These are phyloP conservation scores for Basipetospora sp. DNA, from an alignment of 2,329 filamentous ascomycete genomes.

Conservation along the genomic window DNA sequence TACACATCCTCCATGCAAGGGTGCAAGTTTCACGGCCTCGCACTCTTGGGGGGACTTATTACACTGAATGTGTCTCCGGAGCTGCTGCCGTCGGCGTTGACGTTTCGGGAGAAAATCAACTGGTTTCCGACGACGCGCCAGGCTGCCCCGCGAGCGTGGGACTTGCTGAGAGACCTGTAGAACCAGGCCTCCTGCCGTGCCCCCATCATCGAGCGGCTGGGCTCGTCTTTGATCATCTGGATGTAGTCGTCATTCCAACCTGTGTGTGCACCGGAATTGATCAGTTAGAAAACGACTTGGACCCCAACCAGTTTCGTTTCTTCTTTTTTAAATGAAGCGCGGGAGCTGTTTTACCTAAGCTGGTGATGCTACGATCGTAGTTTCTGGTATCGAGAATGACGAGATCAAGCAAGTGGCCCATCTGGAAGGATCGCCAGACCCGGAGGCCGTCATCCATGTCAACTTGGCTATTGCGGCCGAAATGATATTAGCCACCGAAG, in stretches of 20 bases:
- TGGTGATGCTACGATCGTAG: conserved; percentile 52
- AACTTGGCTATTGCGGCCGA: neutral
- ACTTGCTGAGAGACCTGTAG: conserved; percentile 42
- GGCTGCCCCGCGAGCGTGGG: conserved; percentile 46
- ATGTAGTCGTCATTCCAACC: conserved; percentile 52
- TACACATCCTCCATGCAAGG: neutral
- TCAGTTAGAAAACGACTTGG: conserved; percentile 8
- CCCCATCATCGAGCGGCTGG: conserved; percentile 56
- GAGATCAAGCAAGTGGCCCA: conserved; percentile 51
- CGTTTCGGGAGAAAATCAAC: conserved; percentile 45
- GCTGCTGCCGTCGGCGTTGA: conserved; percentile 17
- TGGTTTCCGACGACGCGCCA: conserved; percentile 63
- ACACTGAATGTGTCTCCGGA: too few relatives aligned
- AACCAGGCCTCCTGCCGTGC: conserved; percentile 62
- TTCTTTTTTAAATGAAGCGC: neutral
- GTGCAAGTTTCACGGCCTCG: conserved; percentile 23
- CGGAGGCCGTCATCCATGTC: conserved; percentile 25
- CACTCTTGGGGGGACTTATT: too few relatives aligned
- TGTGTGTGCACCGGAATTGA: conserved; percentile 9
- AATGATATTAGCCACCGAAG: too few relatives aligned
- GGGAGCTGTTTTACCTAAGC: conserved; percentile 15
- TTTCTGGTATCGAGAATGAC: conserved; percentile 56
- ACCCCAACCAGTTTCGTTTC: too few relatives aligned
- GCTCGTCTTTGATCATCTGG: conserved; percentile 44
- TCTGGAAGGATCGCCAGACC: conserved; percentile 52